Base-by-base conservation (phyloP, 495 filamentous ascomycete species). In the Astrocystis sublimbata region DNA sequence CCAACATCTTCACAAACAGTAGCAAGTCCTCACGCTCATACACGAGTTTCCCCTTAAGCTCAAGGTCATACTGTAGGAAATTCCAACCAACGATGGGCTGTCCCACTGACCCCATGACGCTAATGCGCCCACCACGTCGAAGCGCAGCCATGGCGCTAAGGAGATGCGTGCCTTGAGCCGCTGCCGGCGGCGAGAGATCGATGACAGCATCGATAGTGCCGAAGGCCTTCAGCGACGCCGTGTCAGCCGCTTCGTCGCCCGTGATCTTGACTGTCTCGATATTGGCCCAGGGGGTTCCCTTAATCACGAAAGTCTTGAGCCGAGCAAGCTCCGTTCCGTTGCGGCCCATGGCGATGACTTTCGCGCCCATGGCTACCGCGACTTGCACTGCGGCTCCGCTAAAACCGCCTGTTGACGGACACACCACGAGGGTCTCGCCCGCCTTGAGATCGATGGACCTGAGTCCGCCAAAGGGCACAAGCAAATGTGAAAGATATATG, bases 331-430 rank as follows among this genome's bases (percentile, higher is more conserved):
- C 45, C 13, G 70, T 41, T 24, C 76, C 52, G 60, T 81, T 81
- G 4, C 83, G 71, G 19, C 81, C 79, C 28, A 75, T 68, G 4
- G 81, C 81, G 24, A 84, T 68, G 15, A 86, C 81, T 1, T 63
- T 76, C 6, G 79, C 79, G 1, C 82, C 82, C 68, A 84, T 76
- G 2, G 81, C 81, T 0, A 80, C 60, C 0, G 82, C 81, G 9
- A 79, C 69, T 2, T 64, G 47, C 2, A 83, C 79, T 1, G 75
- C 79, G 2, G 70, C 75, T 15, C 79, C 75, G 15, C 79, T 74
- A 59, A 75, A 85, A 3, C 50, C 51, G 0, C 81, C 81, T 0
- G 80, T 84, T 1, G 80, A 78, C 0, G 83, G 82, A 6, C 72
- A 73, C 8, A 84, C 69, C 59, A 85, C 73, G 17, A 85, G 65